Percentiles rank a stretch among this genome's conserved stretches.
These are phyloP conservation scores for Saccharomycopsis oosterbeekiorum DNA, from an alignment of 805 yeast genomes.

Conservation along the genomic window DNA sequence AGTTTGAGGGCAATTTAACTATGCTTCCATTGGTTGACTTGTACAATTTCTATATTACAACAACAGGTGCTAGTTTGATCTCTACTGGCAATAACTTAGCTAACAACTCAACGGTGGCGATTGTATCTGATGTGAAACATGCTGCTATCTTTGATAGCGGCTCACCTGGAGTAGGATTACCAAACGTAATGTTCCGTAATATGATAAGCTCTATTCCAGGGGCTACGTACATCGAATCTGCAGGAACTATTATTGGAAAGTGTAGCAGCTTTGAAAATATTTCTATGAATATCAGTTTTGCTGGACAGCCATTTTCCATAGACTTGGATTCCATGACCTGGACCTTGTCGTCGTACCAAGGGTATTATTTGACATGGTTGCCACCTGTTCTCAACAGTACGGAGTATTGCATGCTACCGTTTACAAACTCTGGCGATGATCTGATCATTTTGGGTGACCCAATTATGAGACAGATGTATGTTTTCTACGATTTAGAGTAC, in stretches of 20 bases:
- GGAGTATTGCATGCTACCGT: not conserved
- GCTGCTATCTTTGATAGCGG: constrained; percentile 14
- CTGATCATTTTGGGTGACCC: constrained; percentile 42
- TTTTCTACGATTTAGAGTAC: constrained; percentile 43
- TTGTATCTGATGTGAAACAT: not conserved
- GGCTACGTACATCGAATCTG: not conserved
- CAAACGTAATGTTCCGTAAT: constrained; percentile 1
- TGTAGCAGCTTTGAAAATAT: not conserved
- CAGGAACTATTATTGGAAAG: not conserved
- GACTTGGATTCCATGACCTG: constrained; percentile 32
- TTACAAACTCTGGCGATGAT: constrained; percentile 12
- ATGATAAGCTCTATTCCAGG: not conserved
- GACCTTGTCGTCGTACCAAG: constrained; percentile 5
- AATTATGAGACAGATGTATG: constrained; percentile 41
- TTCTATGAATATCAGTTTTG: not conserved
- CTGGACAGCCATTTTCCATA: constrained; percentile 30
- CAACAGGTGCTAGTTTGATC: constrained; percentile 1
- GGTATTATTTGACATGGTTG: not conserved
- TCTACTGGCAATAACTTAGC: constrained; percentile 5
- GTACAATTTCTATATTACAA: not conserved
- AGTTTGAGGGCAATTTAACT: constrained; percentile 4
- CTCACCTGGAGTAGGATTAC: not conserved
- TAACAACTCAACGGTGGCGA: not conserved
- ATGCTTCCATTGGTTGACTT: constrained; percentile 7
- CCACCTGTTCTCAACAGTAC: not conserved